A percentile compares a stretch with the other conserved stretches of the same genome.
These are phyloP conservation scores for Dentipellis sp. DNA, from an alignment of 768 basidiomycete species.

Conservation along the genomic window DNA sequence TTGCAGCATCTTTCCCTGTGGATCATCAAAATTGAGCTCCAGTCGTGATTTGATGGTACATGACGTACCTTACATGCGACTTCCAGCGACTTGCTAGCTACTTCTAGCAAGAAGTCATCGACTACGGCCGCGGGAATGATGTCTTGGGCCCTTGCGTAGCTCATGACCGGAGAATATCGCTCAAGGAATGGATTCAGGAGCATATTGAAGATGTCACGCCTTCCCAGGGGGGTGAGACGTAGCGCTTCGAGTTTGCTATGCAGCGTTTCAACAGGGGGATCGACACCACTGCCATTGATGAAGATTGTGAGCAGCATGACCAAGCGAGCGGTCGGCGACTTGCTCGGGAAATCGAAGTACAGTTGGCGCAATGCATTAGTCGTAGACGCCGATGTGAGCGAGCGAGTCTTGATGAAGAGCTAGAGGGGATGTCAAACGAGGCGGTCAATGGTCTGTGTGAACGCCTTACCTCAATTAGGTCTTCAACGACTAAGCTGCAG, in stretches of 20 bases:
- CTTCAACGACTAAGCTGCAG: conserved; percentile 45
- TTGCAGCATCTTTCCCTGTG: conserved; percentile 57
- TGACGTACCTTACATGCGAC: conserved; percentile 39
- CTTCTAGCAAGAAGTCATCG: conserved; percentile 44
- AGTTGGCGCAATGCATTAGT: conserved; percentile 50
- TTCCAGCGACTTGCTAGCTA: conserved; percentile 49
- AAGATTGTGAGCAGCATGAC: conserved; percentile 70
- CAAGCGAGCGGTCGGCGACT: conserved; percentile 50
- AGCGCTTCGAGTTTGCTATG: conserved; percentile 44
- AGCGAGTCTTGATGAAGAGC: conserved; percentile 65
- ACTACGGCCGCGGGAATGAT: conserved; percentile 30
- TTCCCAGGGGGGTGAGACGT: conserved; percentile 45
- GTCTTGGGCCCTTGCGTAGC: conserved; percentile 38
- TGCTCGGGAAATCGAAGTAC: conserved; percentile 56
- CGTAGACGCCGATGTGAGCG: conserved; percentile 42
- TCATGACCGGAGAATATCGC: conserved; percentile 31
- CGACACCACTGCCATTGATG: conserved; percentile 22
- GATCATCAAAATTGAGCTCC: conserved; percentile 5
- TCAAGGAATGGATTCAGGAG: conserved; percentile 67
- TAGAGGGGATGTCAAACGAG: conserved; percentile 18
- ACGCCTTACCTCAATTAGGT: conserved; percentile 52
- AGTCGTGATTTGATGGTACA: neutral
- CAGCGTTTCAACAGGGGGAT: conserved; percentile 14
- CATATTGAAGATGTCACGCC: conserved; percentile 50
- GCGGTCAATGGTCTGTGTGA: neutral